Evolutionary conservation across 495 filamentous ascomycete species (phyloP).

Genomic region (Neurospora sp.): DNA sequence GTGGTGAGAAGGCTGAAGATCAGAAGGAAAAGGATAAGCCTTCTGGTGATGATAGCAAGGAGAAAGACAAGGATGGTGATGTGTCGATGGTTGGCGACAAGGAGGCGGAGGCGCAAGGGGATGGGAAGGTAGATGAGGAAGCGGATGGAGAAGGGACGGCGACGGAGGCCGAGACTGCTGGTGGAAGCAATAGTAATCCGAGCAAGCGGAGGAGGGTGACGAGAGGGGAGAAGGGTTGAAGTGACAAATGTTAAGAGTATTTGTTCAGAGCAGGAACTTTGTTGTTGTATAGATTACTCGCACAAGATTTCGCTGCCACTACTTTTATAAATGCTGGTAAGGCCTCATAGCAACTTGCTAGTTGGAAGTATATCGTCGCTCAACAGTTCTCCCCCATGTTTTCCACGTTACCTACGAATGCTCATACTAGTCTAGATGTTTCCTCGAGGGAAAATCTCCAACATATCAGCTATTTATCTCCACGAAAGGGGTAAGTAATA

Average conservation of each 20-base stretch:
- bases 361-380: no score
- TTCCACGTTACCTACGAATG: no score
- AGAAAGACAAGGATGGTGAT: slow-evolving; percentile 3
- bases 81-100: background rate
- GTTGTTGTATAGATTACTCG: background rate
- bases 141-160: slow-evolving; percentile 7
- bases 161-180: slow-evolving; percentile 9
- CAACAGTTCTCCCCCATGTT: no score
- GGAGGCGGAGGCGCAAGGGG: slow-evolving; percentile 6
- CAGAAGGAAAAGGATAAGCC: background rate
- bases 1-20: background rate
- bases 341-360: background rate
- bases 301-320: background rate
- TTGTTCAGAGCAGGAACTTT: background rate
- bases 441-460: no score
- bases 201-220: slow-evolving; percentile 7
- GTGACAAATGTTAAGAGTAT: background rate
- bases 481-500: no score
- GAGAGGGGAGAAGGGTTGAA: background rate
- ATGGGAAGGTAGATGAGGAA: background rate
- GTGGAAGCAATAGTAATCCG: background rate
- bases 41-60: background rate
- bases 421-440: no score
- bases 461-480: no score
- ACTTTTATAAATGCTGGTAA: background rate